Base-by-base conservation (phyloP, 2,329 filamentous ascomycete species). In the Fonsecaea multimorphosa region DNA sequence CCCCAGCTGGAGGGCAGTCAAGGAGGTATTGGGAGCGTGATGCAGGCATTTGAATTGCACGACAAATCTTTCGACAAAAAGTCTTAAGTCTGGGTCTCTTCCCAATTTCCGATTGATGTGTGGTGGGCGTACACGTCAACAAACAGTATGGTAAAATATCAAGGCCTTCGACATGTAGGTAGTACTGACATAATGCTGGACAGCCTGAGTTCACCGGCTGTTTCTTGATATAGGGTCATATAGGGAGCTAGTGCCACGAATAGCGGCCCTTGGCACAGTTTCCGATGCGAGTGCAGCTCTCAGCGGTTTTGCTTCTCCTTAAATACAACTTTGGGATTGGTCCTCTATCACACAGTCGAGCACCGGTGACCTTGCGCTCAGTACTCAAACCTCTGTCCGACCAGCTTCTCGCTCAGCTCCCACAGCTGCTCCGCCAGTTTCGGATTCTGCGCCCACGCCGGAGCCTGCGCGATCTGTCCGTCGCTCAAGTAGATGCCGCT, bases 371-470 rank as follows among this genome's bases (percentile, higher is more conserved):
- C 3, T 40, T 19, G 3, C 38, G n/a, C 38, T n/a, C 19, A 54
- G n/a, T 54, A 54, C 14, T 67, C 36, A 54, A 65, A 44, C 64
- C 52, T 63, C 53, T 63, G 52, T 29, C 60, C 60, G 1, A 63
- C 60, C 51, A 57, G 29, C 29, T 51, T 57, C 38, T 63, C 60
- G 27, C 60, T 63, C n/a, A 55, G 12, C n/a, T 56, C 53, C 53
- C 60, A 63, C 31, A 63, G 14, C 24, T 27, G 34, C 14, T 56
- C 60, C 22, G 53, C 52, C 29, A 51, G 5, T 32, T 57, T 51
- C 29, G 40, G 22, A 51, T 63, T 38, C n/a, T 19, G 36, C 14
- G 53, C 29, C 52, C 53, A 63, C 12, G 34, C 52, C 22, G 53
- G 53, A 32, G 52, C 27, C 31, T 51, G 12, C 3, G n/a, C 31